Percentiles rank a stretch among this genome's conserved stretches.
These are phyloP conservation scores for Pseudopithomyces chartarum DNA, from an alignment of 2,329 filamentous ascomycete genomes.

Conservation along the genomic window DNA sequence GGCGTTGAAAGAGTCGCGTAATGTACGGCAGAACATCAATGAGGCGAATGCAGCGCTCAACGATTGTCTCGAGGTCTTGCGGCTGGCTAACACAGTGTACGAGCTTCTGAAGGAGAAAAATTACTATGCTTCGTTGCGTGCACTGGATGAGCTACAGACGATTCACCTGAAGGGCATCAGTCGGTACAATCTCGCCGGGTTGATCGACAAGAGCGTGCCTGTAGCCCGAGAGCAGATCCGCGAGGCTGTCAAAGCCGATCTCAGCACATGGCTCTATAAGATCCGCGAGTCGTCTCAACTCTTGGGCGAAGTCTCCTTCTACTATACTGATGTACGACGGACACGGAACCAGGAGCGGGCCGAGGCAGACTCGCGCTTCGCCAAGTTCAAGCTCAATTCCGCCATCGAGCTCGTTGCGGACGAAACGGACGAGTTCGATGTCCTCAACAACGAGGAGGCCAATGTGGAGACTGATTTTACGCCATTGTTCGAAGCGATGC, in stretches of 20 bases:
- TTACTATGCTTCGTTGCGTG: constrained; percentile 92
- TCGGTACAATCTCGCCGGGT: constrained; percentile 90
- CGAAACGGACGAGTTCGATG: constrained; percentile 93
- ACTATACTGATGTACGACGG: constrained; percentile 88
- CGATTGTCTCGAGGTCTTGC: constrained; percentile 88
- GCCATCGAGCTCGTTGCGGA: constrained; percentile 95
- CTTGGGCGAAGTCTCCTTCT: constrained; percentile 93
- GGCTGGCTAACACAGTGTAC: constrained; percentile 91
- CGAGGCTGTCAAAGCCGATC: constrained; percentile 93
- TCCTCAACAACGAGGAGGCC: constrained; percentile 80
- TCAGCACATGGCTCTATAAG: constrained; percentile 95
- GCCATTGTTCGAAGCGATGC: constrained; percentile 89
- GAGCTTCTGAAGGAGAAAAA: constrained; percentile 91
- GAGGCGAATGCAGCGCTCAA: constrained; percentile 87
- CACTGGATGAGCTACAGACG: constrained; percentile 93
- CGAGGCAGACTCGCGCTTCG: constrained; percentile 74
- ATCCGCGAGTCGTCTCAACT: constrained; percentile 97
- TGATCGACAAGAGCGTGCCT: constrained; percentile 95
- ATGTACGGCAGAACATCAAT: constrained; percentile 92
- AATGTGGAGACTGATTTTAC: constrained; percentile 94
- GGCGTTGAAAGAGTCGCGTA: constrained; percentile 87
- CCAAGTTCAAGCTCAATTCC: constrained; percentile 90
- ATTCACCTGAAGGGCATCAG: constrained; percentile 94
- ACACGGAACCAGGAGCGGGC: constrained; percentile 81
- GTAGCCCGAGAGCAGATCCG: constrained; percentile 91